These are phyloP conservation scores for Beauveria australis DNA, from an alignment of 2,329 filamentous ascomycete species.

Conservation along the genomic window DNA sequence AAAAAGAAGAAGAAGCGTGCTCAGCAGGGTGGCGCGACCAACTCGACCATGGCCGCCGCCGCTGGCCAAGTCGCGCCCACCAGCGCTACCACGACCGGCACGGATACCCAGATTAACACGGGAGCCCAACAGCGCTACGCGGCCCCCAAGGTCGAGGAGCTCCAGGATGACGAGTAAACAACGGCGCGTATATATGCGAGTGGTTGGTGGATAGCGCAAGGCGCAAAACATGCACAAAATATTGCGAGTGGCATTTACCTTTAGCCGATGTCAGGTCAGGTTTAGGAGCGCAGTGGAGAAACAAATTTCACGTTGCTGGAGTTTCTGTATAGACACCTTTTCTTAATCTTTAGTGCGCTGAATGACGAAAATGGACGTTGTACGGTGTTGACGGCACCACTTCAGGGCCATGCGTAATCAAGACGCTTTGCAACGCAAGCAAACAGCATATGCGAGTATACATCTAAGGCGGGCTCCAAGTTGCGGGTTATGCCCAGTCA, in stretches of 20 bases:
- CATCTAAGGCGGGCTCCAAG: neutral
- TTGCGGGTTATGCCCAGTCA: neutral
- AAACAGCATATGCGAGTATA: neutral
- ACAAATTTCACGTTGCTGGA: neutral
- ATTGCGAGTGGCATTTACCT: neutral
- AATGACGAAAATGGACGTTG: neutral
- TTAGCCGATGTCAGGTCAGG: neutral
- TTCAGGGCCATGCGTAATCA: neutral
- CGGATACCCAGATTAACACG: slow-evolving; percentile 44
- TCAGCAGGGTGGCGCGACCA: slow-evolving; percentile 21
- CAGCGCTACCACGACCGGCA: slow-evolving; percentile 48
- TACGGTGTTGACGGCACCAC: neutral
- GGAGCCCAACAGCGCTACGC: slow-evolving; percentile 38
- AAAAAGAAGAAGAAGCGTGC: slow-evolving; percentile 53
- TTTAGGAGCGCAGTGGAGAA: neutral
- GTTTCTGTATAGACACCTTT: slow-evolving; percentile 2
- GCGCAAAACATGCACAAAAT: neutral
- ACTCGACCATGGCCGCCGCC: slow-evolving; percentile 40
- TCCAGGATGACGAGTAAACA: slow-evolving; percentile 40
- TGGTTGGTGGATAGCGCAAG: neutral
- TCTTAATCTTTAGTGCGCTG: neutral
- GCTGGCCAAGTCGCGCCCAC: slow-evolving; percentile 46
- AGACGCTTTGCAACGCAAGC: neutral
- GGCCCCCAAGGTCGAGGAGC: slow-evolving; percentile 46
- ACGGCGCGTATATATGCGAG: neutral